Conservation (phyloP, 2,329 filamentous ascomycete species). For the Blumeria graminis region DNA sequence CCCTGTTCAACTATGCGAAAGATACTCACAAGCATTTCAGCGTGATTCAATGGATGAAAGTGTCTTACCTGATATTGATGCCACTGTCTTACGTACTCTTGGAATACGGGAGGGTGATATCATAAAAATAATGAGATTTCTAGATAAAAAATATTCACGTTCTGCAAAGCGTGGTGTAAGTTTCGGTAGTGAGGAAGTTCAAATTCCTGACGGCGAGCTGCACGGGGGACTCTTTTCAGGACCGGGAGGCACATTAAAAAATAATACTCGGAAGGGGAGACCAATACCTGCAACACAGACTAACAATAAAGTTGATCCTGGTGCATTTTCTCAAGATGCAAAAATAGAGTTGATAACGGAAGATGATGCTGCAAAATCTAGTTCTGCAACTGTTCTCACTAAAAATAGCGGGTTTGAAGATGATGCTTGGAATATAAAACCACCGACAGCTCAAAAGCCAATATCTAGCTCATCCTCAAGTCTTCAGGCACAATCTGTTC, state of each 20-base stretch:
- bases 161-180: conserved; percentile 29
- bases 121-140: conserved; percentile 71
- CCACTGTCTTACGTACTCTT: conserved; percentile 57
- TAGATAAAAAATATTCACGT: conserved; percentile 61
- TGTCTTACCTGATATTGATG: conserved; percentile 70
- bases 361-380: conserved; percentile 23
- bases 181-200: conserved; percentile 27
- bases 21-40: conserved; percentile 72
- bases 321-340: conserved; percentile 46
- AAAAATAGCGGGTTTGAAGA: conserved; percentile 58
- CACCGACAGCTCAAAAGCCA: conserved; percentile 30
- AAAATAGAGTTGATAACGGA: conserved; percentile 18
- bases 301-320: conserved; percentile 68
- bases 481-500: conserved; percentile 17
- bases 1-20: conserved; percentile 75
- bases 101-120: conserved; percentile 95
- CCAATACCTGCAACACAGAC: conserved; percentile 71
- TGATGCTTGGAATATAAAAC: conserved; percentile 92
- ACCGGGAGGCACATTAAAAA: conserved; percentile 68
- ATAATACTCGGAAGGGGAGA: conserved; percentile 82
- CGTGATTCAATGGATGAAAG: conserved; percentile 93
- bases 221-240: conserved; percentile 69
- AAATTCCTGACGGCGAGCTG: conserved; percentile 30
- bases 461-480: conserved; percentile 16
- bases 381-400: conserved; percentile 19